Base-by-base conservation (phyloP, 192 early-diverging fungal genomes). In the Coemansia sp. region DNA sequence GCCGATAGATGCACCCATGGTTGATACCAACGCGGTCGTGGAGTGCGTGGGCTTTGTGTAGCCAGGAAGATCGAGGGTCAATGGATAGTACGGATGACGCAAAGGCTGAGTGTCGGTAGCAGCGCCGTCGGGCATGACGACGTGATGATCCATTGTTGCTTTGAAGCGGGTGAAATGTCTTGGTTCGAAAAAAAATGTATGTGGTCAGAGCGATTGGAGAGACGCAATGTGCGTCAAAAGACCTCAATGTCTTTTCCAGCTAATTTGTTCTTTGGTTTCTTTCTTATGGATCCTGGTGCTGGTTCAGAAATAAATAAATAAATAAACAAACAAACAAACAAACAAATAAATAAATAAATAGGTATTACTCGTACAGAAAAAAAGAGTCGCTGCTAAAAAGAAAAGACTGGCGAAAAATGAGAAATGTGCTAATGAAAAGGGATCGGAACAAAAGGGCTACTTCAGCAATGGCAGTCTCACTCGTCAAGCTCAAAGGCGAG, bases 11-110 rank as follows among this genome's bases (percentile, higher is more conserved):
- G 21, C 51, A 20, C 70, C 68, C 55, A 81, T 70, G 23, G 59
- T 28, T 2, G 46, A 31, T n/a, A 71, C 66, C 28, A 74, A 66
- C n/a, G 31, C 56, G 13, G 61, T 31, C 12, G 73, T 55, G n/a
- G 25, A 26, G 25, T 68, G 61, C 45, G 58, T 46, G 2, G 75
- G 75, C n/a, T 61, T 59, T 16, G 68, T 55, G 40, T 78, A 83
- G 20, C 61, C 64, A 12, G 29, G 29, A 42, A 83, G 45, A 23
- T 51, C 72, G 15, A 83, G 75, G 29, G 68, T 60, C 39, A 39
- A 51, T 13, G 81, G 81, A 31, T 55, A 71, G 52, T 78, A 83
- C 15, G 75, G 75, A 53, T 83, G 81, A 1, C 42, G 51, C 16
- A 18, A 43, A 34, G 29, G 57, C 23, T 7, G 56, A 35, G 23